Evolutionary conservation across 495 filamentous ascomycete genomes (phyloP).

Genomic region (Trichoderma asperelloides): DNA sequence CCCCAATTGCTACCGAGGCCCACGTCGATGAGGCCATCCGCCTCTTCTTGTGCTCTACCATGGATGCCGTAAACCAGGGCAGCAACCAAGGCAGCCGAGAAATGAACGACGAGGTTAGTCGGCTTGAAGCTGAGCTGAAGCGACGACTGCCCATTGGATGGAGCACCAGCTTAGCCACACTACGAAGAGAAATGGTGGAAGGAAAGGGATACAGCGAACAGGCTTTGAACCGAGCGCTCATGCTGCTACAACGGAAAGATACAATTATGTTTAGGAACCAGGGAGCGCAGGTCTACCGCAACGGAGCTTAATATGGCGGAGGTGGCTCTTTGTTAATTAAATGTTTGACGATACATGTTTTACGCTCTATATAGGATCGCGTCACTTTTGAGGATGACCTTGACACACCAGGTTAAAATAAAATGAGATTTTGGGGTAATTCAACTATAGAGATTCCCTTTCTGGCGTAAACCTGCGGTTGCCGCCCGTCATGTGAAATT

Average conservation of each 20-base stretch:
- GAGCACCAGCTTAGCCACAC: slow-evolving; percentile 79
- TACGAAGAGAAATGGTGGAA: slow-evolving; percentile 85
- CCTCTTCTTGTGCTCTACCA: slow-evolving; percentile 91
- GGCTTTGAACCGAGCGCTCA: slow-evolving; percentile 71
- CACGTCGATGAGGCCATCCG: slow-evolving; percentile 98
- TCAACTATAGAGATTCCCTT: neutral
- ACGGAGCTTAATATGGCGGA: slow-evolving; percentile 28
- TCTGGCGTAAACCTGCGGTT: neutral
- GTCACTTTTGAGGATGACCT: neutral
- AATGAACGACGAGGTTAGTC: slow-evolving; percentile 76
- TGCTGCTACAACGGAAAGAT: slow-evolving; percentile 79
- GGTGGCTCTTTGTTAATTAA: neutral
- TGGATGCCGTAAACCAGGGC: slow-evolving; percentile 94
- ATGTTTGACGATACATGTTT: neutral
- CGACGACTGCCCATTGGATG: slow-evolving; percentile 87
- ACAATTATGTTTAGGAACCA: slow-evolving; percentile 87
- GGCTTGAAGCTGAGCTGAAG: slow-evolving; percentile 87
- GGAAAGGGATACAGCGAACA: slow-evolving; percentile 79
- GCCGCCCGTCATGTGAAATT: neutral
- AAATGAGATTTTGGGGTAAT: neutral
- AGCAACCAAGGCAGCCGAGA: slow-evolving; percentile 73
- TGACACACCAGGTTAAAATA: neutral
- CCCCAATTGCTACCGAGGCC: slow-evolving; percentile 72
- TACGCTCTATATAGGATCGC: neutral
- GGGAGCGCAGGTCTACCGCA: slow-evolving; percentile 81